Base-by-base conservation (phyloP, 306 rosid species). In the Malus sieversii region DNA sequence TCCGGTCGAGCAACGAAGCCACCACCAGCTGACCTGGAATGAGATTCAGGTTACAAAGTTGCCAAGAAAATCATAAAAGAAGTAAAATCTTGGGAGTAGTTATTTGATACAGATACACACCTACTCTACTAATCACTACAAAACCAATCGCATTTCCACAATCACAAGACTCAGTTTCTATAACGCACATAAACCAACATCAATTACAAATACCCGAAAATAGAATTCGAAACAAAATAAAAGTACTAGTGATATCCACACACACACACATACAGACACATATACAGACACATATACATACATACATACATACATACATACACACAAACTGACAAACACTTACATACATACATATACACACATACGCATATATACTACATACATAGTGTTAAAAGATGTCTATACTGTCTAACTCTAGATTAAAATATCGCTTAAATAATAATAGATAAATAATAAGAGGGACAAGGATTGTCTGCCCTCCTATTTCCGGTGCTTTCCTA, bases 21-120 rank as follows among this genome's bases (percentile, higher is more conserved):
- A 88, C 93, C 18, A 94, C 90, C 78, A 94, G 76, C 86, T 94
- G 98, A 83, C 98, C 98, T 94, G 96, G 77, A 84, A 71, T 78
- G 25, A 79, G 67, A 78, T 52, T 3, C 8, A 60, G 66, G 61
- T 84, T 66, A 82, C 48, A 66, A 70, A 77, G 62, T 40, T 58
- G 61, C 82, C 65, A 66, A 68, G 66, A 74, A 84, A 79, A 73
- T 69, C 78, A 32, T 51, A 19, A 55, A 25, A 46, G 61, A 52
- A 20, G 45, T 4, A 19, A 38, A 25, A 11, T 52, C 63, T 63
- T 55, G 32, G 44, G 40, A 35, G 9, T 35, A 35, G 2, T 35
- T 38, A 7, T 6, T 38, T 53, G 8, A 15, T 6, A 18, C 40
- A 19, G 18, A 62, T 29, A 23, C 66, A 65, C 58, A 62, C 8